Percentiles rank a stretch among this genome's conserved stretches.
phyloP scores from a whole-genome alignment of 2,329 filamentous ascomycete species.

The Chaetomium olivaceum region DNA sequence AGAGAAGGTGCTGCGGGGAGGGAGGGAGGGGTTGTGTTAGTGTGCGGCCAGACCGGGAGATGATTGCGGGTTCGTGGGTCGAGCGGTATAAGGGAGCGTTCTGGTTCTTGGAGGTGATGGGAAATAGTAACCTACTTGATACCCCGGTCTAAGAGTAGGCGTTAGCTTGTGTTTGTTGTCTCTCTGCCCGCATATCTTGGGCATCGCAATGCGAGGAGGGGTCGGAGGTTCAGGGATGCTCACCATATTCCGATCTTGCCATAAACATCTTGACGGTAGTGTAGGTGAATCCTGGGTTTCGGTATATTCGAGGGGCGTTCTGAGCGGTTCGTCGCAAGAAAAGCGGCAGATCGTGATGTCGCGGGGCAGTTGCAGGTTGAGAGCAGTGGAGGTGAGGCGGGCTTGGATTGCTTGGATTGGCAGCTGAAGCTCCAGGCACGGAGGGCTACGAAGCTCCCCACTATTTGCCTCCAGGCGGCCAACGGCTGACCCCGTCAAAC shows the following conservation, averaged over 20 bases:
- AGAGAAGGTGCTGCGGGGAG: conserved; percentile 82
- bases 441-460: conserved; percentile 32
- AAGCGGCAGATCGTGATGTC: conserved; percentile 11
- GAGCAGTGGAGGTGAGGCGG: conserved; percentile 21
- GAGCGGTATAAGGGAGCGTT: conserved; percentile 26
- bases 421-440: conserved; percentile 34
- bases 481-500: conserved; percentile 25
- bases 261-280: conserved; percentile 86
- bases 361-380: conserved; percentile 16
- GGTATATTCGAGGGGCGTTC: conserved; percentile 4
- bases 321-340: neutral
- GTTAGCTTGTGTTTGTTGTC: conserved; percentile 39
- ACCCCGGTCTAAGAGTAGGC: conserved; percentile 72
- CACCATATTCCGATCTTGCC: conserved; percentile 99
- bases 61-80: neutral
- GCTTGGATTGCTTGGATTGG: conserved; percentile 26
- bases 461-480: conserved; percentile 25
- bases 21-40: conserved; percentile 14
- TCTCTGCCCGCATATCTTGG: conserved; percentile 3
- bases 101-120: conserved; percentile 27
- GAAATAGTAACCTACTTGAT: conserved; percentile 72
- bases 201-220: conserved; percentile 27
- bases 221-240: conserved; percentile 42
- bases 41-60: neutral
- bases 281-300: conserved; percentile 17